Base-by-base conservation (phyloP, 345 rosid genomes). In the Eucalyptus tenuipes region DNA sequence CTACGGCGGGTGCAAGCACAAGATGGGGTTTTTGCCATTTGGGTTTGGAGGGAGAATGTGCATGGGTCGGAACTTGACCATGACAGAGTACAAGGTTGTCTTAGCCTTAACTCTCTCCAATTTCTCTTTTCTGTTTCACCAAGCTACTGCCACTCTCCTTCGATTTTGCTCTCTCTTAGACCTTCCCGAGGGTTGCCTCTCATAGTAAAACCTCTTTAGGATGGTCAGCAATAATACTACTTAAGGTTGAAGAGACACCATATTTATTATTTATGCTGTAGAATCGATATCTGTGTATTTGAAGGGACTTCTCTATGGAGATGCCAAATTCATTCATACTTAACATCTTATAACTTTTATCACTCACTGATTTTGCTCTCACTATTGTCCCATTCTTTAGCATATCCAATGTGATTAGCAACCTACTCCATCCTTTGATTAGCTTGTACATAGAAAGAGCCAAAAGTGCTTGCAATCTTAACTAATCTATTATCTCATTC, bases 31-130 rank as follows among this genome's bases (percentile, higher is more conserved):
- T 81, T 14, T 88, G 88, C 91, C 91, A 27, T 90, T 88, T 37
- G 89, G 89, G 31, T 86, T 90, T 45, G 91, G 89, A 11, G 89
- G 84, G 37, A 88, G 89, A 61, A 88, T 79, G 88, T 90, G 88
- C 87, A 79, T 88, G 20, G 91, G 91, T 20, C 25, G 47, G 29
- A 90, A 86, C 88, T 48, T 90, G 80, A 68, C 89, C n/a, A 31
- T 66, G 20, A 31, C 3, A 5, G 79, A 66, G 79, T 15, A 66
- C 79, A 66, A 31, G 79, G 31, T 66, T 66, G 42, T 66, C 42
- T 31, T 16, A 31, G 3, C 79, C 79, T 37, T 66, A 66, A 31
- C 37, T 66, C 79, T 31, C 79, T 66, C 79, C 79, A 17, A n/a
- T 9, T 66, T 66, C 4, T 66, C 22, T 66, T 66, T 66, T 66